Evolutionary conservation across 768 basidiomycete genomes (phyloP).

Genomic region (Hemileccinum impolitum): DNA sequence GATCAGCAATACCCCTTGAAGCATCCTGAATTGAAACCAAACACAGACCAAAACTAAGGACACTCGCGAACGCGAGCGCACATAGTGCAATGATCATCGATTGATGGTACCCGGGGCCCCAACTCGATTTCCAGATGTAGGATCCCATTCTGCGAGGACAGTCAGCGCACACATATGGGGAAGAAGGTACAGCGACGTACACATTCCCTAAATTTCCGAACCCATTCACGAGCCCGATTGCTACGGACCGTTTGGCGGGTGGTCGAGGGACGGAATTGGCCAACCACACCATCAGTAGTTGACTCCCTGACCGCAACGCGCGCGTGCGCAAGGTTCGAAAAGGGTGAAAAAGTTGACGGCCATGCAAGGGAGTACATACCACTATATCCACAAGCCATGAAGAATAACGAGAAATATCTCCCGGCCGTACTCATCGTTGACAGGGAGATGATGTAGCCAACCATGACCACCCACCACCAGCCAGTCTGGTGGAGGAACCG

Average conservation of each 20-base stretch:
- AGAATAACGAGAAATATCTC: conserved; percentile 59
- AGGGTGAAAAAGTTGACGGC: neutral
- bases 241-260: conserved; percentile 50
- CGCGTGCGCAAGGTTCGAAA: no score
- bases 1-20: neutral
- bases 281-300: conserved; percentile 57
- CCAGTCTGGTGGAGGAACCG: conserved; percentile 57
- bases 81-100: conserved; percentile 54
- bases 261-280: conserved; percentile 59
- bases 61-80: conserved; percentile 31
- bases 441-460: conserved; percentile 60
- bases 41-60: conserved; percentile 36
- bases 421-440: conserved; percentile 49
- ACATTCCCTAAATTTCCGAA: conserved; percentile 55
- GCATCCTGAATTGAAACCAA: neutral
- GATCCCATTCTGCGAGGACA: conserved; percentile 47
- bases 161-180: neutral
- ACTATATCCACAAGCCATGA: conserved; percentile 57
- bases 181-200: conserved; percentile 31
- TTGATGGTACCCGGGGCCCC: conserved; percentile 60
- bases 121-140: conserved; percentile 57
- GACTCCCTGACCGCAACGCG: conserved; percentile 28
- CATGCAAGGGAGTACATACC: conserved; percentile 23
- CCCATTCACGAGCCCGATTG: conserved; percentile 62
- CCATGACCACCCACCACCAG: conserved; percentile 59